These are phyloP conservation scores for Solanum appendiculatum DNA, from an alignment of 257 asterid species.

Conservation along the genomic window DNA sequence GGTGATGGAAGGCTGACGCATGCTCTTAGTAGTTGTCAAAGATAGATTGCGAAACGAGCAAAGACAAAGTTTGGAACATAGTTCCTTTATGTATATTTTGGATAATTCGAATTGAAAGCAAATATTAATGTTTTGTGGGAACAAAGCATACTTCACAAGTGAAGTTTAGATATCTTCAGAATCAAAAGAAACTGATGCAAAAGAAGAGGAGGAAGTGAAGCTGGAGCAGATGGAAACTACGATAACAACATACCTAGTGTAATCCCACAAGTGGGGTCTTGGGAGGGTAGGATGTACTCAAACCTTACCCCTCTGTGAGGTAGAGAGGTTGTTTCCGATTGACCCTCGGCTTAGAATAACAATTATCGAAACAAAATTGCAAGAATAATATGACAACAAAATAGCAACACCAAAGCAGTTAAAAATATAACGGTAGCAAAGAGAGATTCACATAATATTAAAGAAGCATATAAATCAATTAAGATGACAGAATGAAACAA, in stretches of 20 bases:
- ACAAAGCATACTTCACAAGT: neutral
- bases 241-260: neutral
- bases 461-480: neutral
- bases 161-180: neutral
- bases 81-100: neutral
- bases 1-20: neutral
- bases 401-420: neutral
- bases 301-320: neutral
- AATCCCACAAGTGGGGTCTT: neutral
- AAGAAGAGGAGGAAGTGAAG: neutral
- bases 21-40: neutral
- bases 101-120: neutral
- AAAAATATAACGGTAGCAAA: neutral
- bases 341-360: neutral
- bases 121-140: neutral
- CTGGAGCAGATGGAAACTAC: neutral
- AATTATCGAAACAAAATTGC: neutral
- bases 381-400: neutral
- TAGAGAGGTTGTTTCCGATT: neutral
- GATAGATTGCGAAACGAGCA: neutral
- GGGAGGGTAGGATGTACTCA: neutral
- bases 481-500: neutral
- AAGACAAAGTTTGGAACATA: neutral
- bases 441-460: neutral
- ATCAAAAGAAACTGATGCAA: neutral